Evolutionary conservation across 768 basidiomycete genomes (phyloP).

Genomic region (Rhodotorula paludigena): DNA sequence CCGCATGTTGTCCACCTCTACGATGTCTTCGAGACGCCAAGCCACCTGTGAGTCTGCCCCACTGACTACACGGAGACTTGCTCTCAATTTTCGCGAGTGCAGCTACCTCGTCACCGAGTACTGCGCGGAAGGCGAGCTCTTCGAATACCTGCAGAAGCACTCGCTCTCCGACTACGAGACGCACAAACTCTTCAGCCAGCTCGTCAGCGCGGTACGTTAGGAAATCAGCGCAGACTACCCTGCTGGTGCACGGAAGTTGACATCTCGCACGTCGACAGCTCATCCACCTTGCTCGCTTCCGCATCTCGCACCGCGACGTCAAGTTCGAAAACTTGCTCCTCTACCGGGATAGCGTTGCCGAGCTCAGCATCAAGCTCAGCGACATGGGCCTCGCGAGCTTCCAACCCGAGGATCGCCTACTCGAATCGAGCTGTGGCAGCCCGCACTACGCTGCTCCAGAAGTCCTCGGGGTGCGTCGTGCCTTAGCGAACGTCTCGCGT

Average conservation of each 20-base stretch:
- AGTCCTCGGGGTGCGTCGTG: constrained; percentile 56
- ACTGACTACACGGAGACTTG: constrained; percentile 1
- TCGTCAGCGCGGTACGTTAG: constrained; percentile 83
- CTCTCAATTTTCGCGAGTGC: too few relatives aligned
- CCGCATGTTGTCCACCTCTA: constrained; percentile 90
- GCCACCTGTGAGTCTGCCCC: constrained; percentile 60
- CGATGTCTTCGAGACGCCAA: constrained; percentile 93
- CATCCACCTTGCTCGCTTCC: constrained; percentile 55
- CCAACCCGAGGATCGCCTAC: constrained; percentile 60
- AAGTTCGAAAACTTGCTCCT: constrained; percentile 92
- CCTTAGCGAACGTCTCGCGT: not conserved
- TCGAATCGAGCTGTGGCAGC: constrained; percentile 84
- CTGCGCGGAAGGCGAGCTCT: constrained; percentile 88
- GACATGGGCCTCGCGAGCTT: constrained; percentile 98
- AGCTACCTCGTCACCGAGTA: constrained; percentile 82
- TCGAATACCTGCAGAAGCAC: constrained; percentile 79
- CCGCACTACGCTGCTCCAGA: constrained; percentile 95
- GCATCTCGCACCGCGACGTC: constrained; percentile 87
- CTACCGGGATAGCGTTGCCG: constrained; percentile 62
- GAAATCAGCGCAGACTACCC: constrained; percentile 62
- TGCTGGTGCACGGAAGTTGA: not conserved
- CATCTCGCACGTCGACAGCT: not conserved
- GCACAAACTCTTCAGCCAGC: constrained; percentile 82
- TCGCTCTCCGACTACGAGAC: constrained; percentile 67
- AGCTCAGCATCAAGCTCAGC: constrained; percentile 68